Conservation (phyloP, 1,284 basidiomycete genomes). For the Neonothopanus nambi region DNA sequence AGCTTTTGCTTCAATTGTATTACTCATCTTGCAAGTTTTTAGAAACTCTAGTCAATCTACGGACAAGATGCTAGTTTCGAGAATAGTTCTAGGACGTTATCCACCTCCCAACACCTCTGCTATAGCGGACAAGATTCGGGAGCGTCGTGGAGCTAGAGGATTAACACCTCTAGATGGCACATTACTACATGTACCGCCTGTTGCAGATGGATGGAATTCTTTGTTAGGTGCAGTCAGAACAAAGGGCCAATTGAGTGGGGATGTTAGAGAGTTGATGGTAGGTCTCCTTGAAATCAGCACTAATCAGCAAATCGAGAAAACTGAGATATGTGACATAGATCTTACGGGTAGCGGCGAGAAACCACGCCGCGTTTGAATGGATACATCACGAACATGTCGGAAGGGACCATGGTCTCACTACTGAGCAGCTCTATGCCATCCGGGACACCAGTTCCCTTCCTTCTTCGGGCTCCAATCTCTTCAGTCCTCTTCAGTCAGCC, state of each 20-base stretch:
- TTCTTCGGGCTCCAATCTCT: constrained; percentile 31
- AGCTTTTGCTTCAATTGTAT: no score
- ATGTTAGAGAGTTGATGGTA: constrained; percentile 54
- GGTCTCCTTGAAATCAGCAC: constrained; percentile 6
- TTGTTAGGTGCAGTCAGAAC: constrained; percentile 51
- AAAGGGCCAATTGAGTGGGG: constrained; percentile 45
- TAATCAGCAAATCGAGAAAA: not conserved
- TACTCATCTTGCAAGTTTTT: no score
- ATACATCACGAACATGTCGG: constrained; percentile 54
- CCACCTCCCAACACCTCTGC: constrained; percentile 39
- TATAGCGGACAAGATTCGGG: constrained; percentile 46
- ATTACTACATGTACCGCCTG: constrained; percentile 46
- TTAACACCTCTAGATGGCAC: constrained; percentile 48
- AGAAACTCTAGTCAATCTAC: no score
- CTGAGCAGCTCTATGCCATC: constrained; percentile 45
- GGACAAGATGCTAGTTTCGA: constrained; percentile 25
- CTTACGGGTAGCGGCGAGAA: constrained; percentile 51
- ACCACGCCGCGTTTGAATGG: constrained; percentile 56
- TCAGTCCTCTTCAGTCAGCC: constrained; percentile 41
- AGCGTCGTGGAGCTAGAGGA: constrained; percentile 44
- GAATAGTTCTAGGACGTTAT: constrained; percentile 42
- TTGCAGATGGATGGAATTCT: constrained; percentile 53
- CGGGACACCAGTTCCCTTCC: constrained; percentile 41
- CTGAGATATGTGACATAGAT: constrained; percentile 43
- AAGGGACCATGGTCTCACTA: constrained; percentile 43